Base-by-base conservation (phyloP, 805 yeast genomes). In the Candida methanosorbosa region DNA sequence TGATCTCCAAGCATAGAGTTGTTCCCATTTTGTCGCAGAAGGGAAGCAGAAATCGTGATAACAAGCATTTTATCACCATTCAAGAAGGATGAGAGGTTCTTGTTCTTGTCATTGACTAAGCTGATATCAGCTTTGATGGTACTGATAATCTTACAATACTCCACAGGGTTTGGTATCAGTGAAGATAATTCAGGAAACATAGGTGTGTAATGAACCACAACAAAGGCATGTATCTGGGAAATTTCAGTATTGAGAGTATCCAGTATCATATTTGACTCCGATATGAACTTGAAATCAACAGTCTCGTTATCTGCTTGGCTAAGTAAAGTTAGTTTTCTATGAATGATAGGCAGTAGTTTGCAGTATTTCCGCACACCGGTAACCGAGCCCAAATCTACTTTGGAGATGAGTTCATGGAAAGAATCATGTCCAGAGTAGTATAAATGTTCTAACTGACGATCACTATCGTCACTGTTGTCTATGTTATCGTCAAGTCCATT, bases 161-260 rank as follows among this genome's bases (percentile, higher is more conserved):
- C 78, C 0, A 71, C 50, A 0, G 90, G 78, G 38, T 72, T 72
- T 9, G 75, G 61, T 1, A 84, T 66, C 26, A 87, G 57, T 0
- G 77, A 59, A 18, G 70, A 81, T 33, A 87, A 59, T 46, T 87
- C 95, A 0, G 83, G 78, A 56, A 85, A 86, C 14, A 78, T 70
- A 4, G 69, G 64, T 9, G 64, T 57, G 48, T 85, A 87, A 18
- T 66, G 64, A 1, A 66, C 49, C 32, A 65, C 70, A 25, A 81
- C 56, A 34, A 70, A 70, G 5, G 64, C 52, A 39, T 72, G 72
- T 9, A 81, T 48, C 3, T 62, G 39, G 0, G 55, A 42, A 4
- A 81, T 72, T 41, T 82, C 90, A 12, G 61, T 60, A 30, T 68
- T 66, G 3, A 82, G 64, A 6, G 73, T 67, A 9, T 68, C 66